These are phyloP conservation scores for Trichoderma oligosporum DNA, from an alignment of 2,329 filamentous ascomycete species.

Conservation along the genomic window DNA sequence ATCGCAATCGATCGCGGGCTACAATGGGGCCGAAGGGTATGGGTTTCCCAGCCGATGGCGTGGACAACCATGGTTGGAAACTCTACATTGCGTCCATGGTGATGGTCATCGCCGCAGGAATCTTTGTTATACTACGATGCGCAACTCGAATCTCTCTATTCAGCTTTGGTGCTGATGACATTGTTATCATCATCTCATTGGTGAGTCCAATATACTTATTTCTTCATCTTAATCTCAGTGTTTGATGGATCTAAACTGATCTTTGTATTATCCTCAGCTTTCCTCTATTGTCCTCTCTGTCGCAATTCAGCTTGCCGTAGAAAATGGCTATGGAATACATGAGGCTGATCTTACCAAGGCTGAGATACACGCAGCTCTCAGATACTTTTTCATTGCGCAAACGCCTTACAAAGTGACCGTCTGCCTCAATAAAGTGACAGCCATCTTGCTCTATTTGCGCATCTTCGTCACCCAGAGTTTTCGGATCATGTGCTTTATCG, in stretches of 20 bases:
- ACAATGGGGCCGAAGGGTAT: slow-evolving; percentile 23
- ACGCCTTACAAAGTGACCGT: slow-evolving; percentile 49
- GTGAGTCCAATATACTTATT: slow-evolving; percentile 24
- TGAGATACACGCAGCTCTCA: slow-evolving; percentile 25
- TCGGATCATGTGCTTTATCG: slow-evolving; percentile 34
- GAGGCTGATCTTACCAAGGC: slow-evolving; percentile 31
- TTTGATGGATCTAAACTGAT: neutral
- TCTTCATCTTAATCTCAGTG: too few species aligned
- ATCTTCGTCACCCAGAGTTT: slow-evolving; percentile 46
- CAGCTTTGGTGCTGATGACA: slow-evolving; percentile 38
- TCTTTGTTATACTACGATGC: slow-evolving; percentile 35
- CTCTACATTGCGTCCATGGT: slow-evolving; percentile 33
- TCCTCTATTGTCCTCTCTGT: slow-evolving; percentile 14
- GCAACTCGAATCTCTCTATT: slow-evolving; percentile 34
- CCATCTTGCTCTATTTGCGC: slow-evolving; percentile 47
- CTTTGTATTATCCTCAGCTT: neutral
- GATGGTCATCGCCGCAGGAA: slow-evolving; percentile 36
- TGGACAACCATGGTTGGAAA: slow-evolving; percentile 34
- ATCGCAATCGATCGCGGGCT: neutral
- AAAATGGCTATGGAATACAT: slow-evolving; percentile 40
- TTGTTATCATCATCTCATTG: slow-evolving; percentile 36
- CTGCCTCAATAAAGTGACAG: slow-evolving; percentile 48
- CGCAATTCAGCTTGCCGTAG: slow-evolving; percentile 29
- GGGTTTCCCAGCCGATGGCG: slow-evolving; percentile 31
- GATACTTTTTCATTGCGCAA: slow-evolving; percentile 46